Evolutionary conservation across 129 eudicot genomes (phyloP), one percentile per base, ranked within the genome.

Genomic region (Lactuca sativa): DNA sequence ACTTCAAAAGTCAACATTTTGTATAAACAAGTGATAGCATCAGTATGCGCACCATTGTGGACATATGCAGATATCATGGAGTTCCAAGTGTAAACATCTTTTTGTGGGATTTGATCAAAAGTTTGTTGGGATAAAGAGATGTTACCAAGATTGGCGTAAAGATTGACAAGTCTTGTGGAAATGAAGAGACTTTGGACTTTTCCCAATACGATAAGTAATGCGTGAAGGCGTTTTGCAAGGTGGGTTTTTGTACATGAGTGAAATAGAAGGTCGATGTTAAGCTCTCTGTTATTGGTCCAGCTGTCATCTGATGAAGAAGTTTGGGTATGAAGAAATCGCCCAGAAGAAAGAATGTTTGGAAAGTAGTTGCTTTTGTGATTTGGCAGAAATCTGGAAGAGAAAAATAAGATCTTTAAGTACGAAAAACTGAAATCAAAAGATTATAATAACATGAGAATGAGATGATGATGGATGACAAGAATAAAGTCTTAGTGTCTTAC

Each of bases 31-130:
- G 69, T 88, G 25, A 88, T 69, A 53, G 96, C 96, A 43, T 88
- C 86, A 69, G 65, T 49, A 11, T 69, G 82, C 38, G 61, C 56
- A 10, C 84, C 86, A 16, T 75, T 77, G 6, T 90, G 88, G 47
- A 88, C 96, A 44, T 83, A 85, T 25, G 90, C 79, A 53, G 97
- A 86, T 64, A 88, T 77, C 88, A 91, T 88, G 0, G 96, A 91
- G 61, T 91, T 91, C 97, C 97, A 91, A 4, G 93, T 73, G 72
- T 85, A 91, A 16, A 80, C 78, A 65, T 91, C 92, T 80, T 91
- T 91, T 9, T 33, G 57, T 3, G 68, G 48, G 59, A 86, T 80
- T 15, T 69, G 81, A 73, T 80, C 79, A 55, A 91, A 91, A 10
- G 82, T 84, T 62, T 70, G 56, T 49, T 85, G 86, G 12, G 89